These are phyloP conservation scores for Macadamia integrifolia DNA, from an alignment of 164 flowering plant species.

Conservation along the genomic window DNA sequence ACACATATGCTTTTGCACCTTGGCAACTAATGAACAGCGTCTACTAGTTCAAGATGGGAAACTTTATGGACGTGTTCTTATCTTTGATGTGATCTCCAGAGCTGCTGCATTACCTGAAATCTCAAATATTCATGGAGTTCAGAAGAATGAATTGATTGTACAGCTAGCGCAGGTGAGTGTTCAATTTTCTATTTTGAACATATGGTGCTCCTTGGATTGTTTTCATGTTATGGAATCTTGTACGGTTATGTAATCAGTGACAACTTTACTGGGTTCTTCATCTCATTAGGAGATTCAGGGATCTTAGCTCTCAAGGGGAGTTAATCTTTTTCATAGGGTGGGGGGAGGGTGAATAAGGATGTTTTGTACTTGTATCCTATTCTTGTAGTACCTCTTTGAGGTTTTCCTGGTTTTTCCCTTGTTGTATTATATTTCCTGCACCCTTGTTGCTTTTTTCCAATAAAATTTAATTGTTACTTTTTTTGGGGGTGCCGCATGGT, in stretches of 20 bases:
- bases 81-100: conserved; percentile 62
- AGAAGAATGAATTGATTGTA: conserved; percentile 53
- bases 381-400: background rate
- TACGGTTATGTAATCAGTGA: background rate
- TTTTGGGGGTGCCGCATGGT: too few species aligned
- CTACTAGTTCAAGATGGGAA: conserved; percentile 93
- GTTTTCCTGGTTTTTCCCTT: too few species aligned
- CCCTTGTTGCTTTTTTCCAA: background rate
- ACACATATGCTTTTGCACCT: conserved; percentile 11
- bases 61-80: conserved; percentile 75
- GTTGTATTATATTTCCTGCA: background rate
- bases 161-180: conserved; percentile 77
- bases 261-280: too few species aligned
- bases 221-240: conserved; percentile 7
- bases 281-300: too few species aligned
- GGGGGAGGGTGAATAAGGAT: too few species aligned
- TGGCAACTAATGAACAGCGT: conserved; percentile 41
- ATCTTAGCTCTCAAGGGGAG: too few species aligned
- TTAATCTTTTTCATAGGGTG: too few species aligned
- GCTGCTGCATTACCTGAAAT: conserved; percentile 69
- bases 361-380: too few species aligned
- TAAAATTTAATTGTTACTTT: background rate
- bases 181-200: background rate
- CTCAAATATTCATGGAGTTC: conserved; percentile 46
- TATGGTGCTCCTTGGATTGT: background rate